Evolutionary conservation across 1,284 basidiomycete species (phyloP), one percentile per base, ranked within the genome.

Genomic region (Mycosarcoma maydis): DNA sequence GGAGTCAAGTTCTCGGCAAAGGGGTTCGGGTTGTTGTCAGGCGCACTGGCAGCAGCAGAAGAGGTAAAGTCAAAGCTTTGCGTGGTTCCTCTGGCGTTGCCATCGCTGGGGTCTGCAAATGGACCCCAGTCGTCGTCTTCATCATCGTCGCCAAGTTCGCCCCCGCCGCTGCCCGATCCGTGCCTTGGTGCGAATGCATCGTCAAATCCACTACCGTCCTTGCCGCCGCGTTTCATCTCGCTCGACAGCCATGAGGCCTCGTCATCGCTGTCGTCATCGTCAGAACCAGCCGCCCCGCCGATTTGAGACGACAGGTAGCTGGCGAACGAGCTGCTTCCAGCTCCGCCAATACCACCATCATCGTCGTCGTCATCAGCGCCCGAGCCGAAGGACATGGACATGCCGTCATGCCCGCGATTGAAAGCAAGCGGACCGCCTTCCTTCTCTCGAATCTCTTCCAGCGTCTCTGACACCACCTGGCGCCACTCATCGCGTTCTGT

Each of bases 251-350:
- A 78, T 22, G 57, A 65, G 0, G 65, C 60, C 30, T 80, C 76
- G 34, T 80, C 77, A 32, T 80, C 77, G 22, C 72, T 75, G 29
- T 81, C 79, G 20, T 80, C 78, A 20, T 76, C 78, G 26, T 67
- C 62, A 3, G 60, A 64, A 6, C 66, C 75, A 20, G 60, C 59
- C 11, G 53, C 69, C 3, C 70, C 71, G 37, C 71, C 72, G 55
- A 81, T 80, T 55, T 81, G 80, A n/a, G 77, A 66, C 4, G 78
- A 79, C n/a, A 81, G 66, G 34, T 81, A 81, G 32, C 61, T 77
- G 6, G 78, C 78, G 55, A 80, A 80, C 2, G 72, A 65, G 57
- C 72, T 67, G 51, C 62, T 72, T 10, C 62, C 68, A 17, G 70
- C 69, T 22, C 50, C 46, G 1, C 49, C 53, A n/a, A 62, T 60